Conservation (phyloP, 1,139 yeast genomes). For the Hyphopichia pseudoburtonii region DNA sequence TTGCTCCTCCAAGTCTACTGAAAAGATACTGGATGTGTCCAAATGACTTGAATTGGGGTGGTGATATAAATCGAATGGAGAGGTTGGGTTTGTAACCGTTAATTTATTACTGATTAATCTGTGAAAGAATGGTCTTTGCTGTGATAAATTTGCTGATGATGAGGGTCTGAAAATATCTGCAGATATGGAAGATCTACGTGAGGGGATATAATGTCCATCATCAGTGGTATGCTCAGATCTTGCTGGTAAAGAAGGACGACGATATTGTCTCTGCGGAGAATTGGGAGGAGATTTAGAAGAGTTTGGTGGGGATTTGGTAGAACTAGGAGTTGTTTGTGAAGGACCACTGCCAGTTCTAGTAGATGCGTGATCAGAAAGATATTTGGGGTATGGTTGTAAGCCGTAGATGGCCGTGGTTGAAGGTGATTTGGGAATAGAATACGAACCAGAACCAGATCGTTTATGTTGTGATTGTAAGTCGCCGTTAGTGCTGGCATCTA, state of each 20-base stretch:
- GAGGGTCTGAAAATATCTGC: conserved; percentile 2
- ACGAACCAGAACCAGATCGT: background rate
- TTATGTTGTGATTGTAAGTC: too few species aligned
- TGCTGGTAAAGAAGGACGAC: too few species aligned
- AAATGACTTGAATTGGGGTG: conserved; percentile 8
- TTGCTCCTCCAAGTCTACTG: conserved; percentile 22
- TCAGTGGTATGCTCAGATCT: too few species aligned
- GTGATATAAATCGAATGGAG: conserved; percentile 15
- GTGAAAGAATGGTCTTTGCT: conserved; percentile 24
- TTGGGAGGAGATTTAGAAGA: too few species aligned
- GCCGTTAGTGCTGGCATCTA: too few species aligned
- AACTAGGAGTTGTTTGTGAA: background rate
- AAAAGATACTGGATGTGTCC: conserved; percentile 17
- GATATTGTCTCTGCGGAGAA: background rate
- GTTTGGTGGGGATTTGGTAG: background rate
- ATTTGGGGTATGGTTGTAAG: background rate
- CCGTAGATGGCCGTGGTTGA: background rate
- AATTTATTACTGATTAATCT: conserved; percentile 29
- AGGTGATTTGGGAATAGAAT: background rate
- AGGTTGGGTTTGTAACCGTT: conserved; percentile 32
- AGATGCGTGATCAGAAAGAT: background rate
- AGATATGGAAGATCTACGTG: conserved; percentile 1
- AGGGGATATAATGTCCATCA: too few species aligned
- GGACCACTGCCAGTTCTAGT: background rate
- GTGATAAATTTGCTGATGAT: background rate